Base-by-base conservation (phyloP, 2,329 filamentous ascomycete genomes). In the Camillea tinctor region DNA sequence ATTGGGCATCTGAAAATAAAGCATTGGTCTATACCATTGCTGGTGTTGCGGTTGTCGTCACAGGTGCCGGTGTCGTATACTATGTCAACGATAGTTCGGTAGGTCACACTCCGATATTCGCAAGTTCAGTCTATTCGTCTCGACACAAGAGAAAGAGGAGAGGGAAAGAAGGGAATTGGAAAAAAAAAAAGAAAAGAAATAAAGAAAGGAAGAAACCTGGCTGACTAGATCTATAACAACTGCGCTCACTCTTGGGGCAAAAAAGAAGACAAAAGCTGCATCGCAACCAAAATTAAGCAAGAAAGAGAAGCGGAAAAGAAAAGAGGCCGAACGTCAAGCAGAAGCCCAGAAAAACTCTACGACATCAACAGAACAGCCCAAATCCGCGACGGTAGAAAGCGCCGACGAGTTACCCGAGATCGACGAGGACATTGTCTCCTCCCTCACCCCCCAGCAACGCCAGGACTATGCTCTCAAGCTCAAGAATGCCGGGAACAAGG, bases 1-100 rank as follows among this genome's bases (percentile, higher is more conserved):
- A 82, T 73, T 99, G 95, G 94, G 93, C 91, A 15, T 91, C 93
- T 2, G 94, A 98, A 75, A 93, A 99, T 80, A 98, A 97, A 81
- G 90, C 92, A 53, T 85, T 94, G 57, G 93, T 96, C 64, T 99
- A 97, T 79, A 97, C 95, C 68, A 92, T 98, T 78, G 95, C 94
- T 58, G 95, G 95, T 72, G 91, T 97, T 61, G 94, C 94, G 57
- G 85, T 97, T 53, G 92, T 97, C 50, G 91, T 96, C 59, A 95
- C 92, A 15, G 92, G 91, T 63, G 94, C 93, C 36, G 94, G 95
- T 69, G 91, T 92, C 50, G 89, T 96, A 73, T 99, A 98, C 82
- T 98, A 97, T 77, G 82, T 97, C 68, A 90, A 80, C 65, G 80
- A 76, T 64, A 81, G 84, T 68, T 79, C 82, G 68, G 85, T 88